A percentile compares a stretch with the other conserved stretches of the same genome.
phyloP scores from a whole-genome alignment of 305 asterid genomes.

The Nicotiana rustica region DNA sequence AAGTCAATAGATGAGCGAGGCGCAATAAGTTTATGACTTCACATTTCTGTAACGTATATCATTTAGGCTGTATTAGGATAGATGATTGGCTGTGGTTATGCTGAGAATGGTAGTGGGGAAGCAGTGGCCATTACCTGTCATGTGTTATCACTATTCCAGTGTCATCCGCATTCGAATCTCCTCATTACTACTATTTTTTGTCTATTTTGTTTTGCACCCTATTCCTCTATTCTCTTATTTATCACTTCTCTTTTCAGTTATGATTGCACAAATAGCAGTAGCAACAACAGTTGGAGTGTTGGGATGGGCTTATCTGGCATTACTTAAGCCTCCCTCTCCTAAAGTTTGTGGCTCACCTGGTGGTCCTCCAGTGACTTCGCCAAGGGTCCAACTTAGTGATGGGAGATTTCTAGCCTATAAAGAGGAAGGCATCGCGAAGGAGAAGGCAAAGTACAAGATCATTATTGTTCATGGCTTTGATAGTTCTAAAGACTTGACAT shows the following conservation, averaged over 20 bases:
- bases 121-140: slow-evolving; percentile 1
- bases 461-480: slow-evolving; percentile 67
- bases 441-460: slow-evolving; percentile 63
- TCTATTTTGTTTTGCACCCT: not conserved
- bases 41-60: not conserved
- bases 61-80: not conserved
- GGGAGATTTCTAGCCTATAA: slow-evolving; percentile 79
- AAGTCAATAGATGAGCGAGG: not conserved
- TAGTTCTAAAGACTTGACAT: slow-evolving; percentile 59
- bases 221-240: not conserved
- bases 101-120: not conserved
- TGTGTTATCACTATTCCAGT: not conserved
- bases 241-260: slow-evolving; percentile 43
- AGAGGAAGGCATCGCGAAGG: slow-evolving; percentile 61
- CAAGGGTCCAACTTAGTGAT: slow-evolving; percentile 65
- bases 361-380: slow-evolving; percentile 70
- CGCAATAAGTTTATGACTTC: not conserved
- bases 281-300: slow-evolving; percentile 49
- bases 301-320: slow-evolving; percentile 56
- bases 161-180: not conserved
- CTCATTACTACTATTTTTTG: not conserved
- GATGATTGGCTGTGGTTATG: not conserved
- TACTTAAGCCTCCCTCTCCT: slow-evolving; percentile 67
- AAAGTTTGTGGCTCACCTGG: slow-evolving; percentile 68
- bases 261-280: slow-evolving; percentile 57